Evolutionary conservation across 345 rosid genomes (phyloP).

Genomic region (Carallia brachiata): DNA sequence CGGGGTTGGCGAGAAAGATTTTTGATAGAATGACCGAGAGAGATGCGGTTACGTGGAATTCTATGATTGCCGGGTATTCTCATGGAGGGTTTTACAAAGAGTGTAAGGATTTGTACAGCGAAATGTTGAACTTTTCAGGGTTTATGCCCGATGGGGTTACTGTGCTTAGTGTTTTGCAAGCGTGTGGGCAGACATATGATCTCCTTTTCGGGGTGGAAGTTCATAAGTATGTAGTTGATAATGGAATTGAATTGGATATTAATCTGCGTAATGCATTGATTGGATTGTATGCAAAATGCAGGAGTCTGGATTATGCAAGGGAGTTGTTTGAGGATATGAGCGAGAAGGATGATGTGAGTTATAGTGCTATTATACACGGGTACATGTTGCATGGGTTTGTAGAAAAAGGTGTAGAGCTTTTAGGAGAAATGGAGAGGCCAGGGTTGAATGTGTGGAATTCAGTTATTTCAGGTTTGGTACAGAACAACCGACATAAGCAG

Average conservation of each 20-base stretch:
- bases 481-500: constrained; percentile 52
- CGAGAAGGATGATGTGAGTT: constrained; percentile 65
- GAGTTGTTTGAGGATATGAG: constrained; percentile 64
- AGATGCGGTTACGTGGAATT: constrained; percentile 83
- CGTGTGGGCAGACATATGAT: constrained; percentile 68
- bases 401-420: constrained; percentile 50
- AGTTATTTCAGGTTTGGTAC: constrained; percentile 73
- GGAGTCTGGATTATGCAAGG: constrained; percentile 70
- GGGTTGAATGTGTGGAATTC: constrained; percentile 78
- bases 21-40: constrained; percentile 59
- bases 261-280: constrained; percentile 60
- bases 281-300: constrained; percentile 76
- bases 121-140: constrained; percentile 45
- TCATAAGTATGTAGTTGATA: constrained; percentile 45
- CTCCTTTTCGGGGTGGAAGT: constrained; percentile 68
- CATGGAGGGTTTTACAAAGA: constrained; percentile 63
- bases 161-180: constrained; percentile 62
- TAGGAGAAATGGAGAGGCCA: constrained; percentile 44
- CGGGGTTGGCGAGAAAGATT: constrained; percentile 46
- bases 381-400: constrained; percentile 72
- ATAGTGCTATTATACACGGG: constrained; percentile 64
- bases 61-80: constrained; percentile 80
- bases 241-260: constrained; percentile 48
- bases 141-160: constrained; percentile 65
- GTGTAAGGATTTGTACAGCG: constrained; percentile 58